Conservation (phyloP, 805 yeast species). For the Yarrowia porcina region DNA sequence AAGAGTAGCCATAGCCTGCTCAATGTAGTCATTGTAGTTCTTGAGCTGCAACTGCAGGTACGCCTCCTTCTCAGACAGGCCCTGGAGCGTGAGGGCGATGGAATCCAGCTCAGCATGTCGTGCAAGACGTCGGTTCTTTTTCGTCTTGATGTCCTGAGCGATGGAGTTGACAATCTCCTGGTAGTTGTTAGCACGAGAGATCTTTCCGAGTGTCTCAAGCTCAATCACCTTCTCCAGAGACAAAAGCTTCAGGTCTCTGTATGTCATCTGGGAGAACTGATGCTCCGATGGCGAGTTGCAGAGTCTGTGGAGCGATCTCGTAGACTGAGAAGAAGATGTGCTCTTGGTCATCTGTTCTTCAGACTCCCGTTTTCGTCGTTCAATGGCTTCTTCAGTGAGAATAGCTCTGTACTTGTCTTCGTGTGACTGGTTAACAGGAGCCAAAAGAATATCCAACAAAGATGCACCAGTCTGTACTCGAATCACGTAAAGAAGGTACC, state of each 20-base stretch:
- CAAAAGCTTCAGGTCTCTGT: slow-evolving; percentile 71
- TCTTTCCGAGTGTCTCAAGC: slow-evolving; percentile 62
- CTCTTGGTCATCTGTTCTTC: slow-evolving; percentile 27
- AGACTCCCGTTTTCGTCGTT: slow-evolving; percentile 38
- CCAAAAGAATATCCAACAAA: slow-evolving; percentile 63
- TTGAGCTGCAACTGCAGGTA: slow-evolving; percentile 44
- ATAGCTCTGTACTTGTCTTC: slow-evolving; percentile 62
- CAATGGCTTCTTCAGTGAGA: slow-evolving; percentile 46
- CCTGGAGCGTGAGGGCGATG: slow-evolving; percentile 45
- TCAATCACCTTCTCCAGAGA: slow-evolving; percentile 74
- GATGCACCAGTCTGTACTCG: slow-evolving; percentile 72
- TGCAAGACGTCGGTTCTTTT: slow-evolving; percentile 49
- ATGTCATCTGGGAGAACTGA: slow-evolving; percentile 35
- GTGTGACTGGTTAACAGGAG: slow-evolving; percentile 64
- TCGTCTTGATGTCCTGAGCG: slow-evolving; percentile 69
- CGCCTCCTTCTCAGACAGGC: slow-evolving; percentile 47
- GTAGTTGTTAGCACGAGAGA: slow-evolving; percentile 65
- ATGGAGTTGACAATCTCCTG: slow-evolving; percentile 80
- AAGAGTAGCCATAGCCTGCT: slow-evolving; percentile 49
- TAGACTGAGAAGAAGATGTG: slow-evolving; percentile 40
- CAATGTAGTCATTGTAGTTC: slow-evolving; percentile 48
- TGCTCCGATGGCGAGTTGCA: slow-evolving; percentile 16
- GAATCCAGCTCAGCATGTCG: slow-evolving; percentile 47
- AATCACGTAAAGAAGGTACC: slow-evolving; percentile 76
- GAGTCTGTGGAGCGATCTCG: slow-evolving; percentile 30